A percentile compares a stretch with the other conserved stretches of the same genome.
phyloP scores from a whole-genome alignment of 2,329 filamentous ascomycete genomes.

The Blumeriella jaapii region DNA sequence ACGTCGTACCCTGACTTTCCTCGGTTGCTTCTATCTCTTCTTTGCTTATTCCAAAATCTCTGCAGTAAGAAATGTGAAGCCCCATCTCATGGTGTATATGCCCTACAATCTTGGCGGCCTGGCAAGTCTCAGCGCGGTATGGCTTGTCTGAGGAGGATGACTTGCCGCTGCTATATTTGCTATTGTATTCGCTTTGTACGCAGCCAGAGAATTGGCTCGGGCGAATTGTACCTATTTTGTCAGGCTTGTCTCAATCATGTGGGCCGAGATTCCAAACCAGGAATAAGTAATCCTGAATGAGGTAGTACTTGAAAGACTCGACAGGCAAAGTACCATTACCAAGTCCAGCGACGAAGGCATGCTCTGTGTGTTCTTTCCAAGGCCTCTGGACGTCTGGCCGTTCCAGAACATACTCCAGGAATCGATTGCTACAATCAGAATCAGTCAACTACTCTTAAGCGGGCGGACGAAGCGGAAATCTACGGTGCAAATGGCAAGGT shows the following conservation, averaged over 20 bases:
- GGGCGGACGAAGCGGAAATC: constrained; percentile 7
- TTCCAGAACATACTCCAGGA: constrained; percentile 72
- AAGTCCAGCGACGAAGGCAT: constrained; percentile 70
- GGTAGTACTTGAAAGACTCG: constrained; percentile 74
- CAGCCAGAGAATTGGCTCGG: constrained; percentile 71
- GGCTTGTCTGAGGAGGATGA: constrained; percentile 1
- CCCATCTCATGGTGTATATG: constrained; percentile 72
- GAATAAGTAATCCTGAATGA: constrained; percentile 88
- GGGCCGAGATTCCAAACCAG: constrained; percentile 42
- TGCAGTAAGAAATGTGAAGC: constrained; percentile 74
- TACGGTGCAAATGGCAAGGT: constrained; percentile 54
- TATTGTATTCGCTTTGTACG: constrained; percentile 71
- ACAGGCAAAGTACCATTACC: constrained; percentile 64
- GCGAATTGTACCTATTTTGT: constrained; percentile 79
- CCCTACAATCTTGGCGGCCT: constrained; percentile 59
- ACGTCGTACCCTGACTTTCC: constrained; percentile 55
- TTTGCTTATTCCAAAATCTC: constrained; percentile 64
- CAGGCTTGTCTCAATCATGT: no score
- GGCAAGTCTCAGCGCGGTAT: neutral
- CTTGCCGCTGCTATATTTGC: constrained; percentile 59
- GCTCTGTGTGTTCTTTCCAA: constrained; percentile 69
- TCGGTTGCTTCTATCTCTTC: constrained; percentile 60
- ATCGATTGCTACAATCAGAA: constrained; percentile 46
- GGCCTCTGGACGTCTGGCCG: constrained; percentile 60
- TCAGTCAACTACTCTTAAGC: neutral